Evolutionary conservation across 768 basidiomycete genomes (phyloP).

Genomic region (Psilocybe tampanensis): DNA sequence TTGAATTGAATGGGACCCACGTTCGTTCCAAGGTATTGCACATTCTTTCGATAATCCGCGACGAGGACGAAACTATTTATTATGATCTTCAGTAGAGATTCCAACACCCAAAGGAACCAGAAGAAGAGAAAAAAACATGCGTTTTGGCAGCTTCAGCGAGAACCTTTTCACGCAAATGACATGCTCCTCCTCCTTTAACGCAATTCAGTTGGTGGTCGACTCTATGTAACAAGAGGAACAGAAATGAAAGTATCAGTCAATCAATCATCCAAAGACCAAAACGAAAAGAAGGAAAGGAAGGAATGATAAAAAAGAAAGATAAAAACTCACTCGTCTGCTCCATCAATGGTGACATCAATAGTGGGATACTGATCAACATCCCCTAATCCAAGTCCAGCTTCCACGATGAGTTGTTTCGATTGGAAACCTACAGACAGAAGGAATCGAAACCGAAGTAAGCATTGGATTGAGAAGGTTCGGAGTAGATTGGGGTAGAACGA

Average conservation of each 20-base stretch:
- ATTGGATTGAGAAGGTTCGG: constrained; percentile 4
- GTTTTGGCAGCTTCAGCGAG: constrained; percentile 94
- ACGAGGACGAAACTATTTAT: constrained; percentile 79
- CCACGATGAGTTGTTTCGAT: constrained; percentile 92
- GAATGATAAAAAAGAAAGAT: no score
- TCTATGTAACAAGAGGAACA: constrained; percentile 43
- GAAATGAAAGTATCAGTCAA: background rate
- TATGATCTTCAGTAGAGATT: constrained; percentile 1
- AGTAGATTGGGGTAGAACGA: no score
- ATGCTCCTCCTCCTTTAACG: constrained; percentile 97
- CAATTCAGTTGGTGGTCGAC: constrained; percentile 87
- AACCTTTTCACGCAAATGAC: constrained; percentile 96
- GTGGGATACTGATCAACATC: constrained; percentile 87
- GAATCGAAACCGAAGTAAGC: background rate
- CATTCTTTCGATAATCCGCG: constrained; percentile 96
- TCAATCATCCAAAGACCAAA: no score
- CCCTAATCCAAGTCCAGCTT: constrained; percentile 73
- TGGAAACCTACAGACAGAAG: constrained; percentile 69
- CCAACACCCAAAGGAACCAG: background rate
- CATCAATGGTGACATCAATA: constrained; percentile 97
- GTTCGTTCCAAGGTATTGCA: constrained; percentile 75
- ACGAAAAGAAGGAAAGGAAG: no score
- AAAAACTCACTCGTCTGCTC: constrained; percentile 90
- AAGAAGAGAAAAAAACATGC: constrained; percentile 40
- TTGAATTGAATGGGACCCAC: constrained; percentile 53